A percentile compares a stretch with the other conserved stretches of the same genome.
These are phyloP conservation scores for Paramecium primaurelia DNA, from an alignment of 73 alveolate genomes.

Conservation along the genomic window DNA sequence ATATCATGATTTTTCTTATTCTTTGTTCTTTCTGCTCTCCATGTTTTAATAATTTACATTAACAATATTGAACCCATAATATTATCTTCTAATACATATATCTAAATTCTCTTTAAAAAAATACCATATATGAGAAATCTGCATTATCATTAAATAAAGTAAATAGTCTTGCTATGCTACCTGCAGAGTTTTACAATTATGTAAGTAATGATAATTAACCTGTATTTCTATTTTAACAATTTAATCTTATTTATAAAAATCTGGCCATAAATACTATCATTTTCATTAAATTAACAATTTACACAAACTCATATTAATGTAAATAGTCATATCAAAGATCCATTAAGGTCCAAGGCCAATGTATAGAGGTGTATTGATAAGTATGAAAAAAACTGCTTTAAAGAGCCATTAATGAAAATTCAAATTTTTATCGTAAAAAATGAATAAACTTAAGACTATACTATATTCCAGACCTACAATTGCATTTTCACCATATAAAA, in stretches of 20 bases:
- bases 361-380: background rate
- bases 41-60: background rate
- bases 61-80: background rate
- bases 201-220: conserved; percentile 29
- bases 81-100: background rate
- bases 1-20: background rate
- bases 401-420: background rate
- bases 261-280: background rate
- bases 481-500: background rate
- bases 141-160: background rate
- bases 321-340: background rate
- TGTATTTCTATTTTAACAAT: background rate
- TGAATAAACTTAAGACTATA: background rate
- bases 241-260: background rate
- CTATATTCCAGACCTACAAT: background rate
- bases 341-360: background rate
- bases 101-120: background rate
- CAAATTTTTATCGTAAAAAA: background rate
- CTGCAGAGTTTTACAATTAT: background rate
- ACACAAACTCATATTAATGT: conserved; percentile 27
- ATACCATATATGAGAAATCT: background rate
- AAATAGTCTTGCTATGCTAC: background rate
- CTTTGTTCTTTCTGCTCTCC: background rate
- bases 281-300: background rate
- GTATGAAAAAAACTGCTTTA: background rate